These are phyloP conservation scores for Kingdonia uniflora DNA, from an alignment of 164 flowering plant species.

Conservation along the genomic window DNA sequence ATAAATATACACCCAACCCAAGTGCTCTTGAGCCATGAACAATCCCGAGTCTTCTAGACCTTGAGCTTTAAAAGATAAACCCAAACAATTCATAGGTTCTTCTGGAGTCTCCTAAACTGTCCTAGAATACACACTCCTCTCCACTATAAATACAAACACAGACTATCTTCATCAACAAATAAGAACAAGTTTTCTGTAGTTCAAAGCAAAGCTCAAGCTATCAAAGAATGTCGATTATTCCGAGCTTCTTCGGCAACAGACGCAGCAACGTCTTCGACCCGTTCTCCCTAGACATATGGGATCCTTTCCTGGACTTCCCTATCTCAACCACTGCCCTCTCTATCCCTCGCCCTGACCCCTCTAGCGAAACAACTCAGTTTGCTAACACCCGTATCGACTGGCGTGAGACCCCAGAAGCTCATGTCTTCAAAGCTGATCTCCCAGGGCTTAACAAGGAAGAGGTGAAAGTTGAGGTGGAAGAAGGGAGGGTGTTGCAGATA, in stretches of 20 bases:
- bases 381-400: conserved; percentile 6
- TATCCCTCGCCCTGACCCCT: not conserved
- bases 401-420: conserved; percentile 7
- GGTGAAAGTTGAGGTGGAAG: conserved; percentile 10
- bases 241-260: conserved; percentile 4
- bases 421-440: conserved; percentile 7
- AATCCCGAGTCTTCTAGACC: no score
- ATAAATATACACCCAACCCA: no score
- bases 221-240: conserved; percentile 12
- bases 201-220: no score
- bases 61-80: no score
- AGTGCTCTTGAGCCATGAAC: no score
- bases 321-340: not conserved
- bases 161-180: no score
- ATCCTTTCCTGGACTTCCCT: conserved; percentile 7
- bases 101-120: no score
- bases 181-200: no score
- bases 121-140: no score
- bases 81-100: no score
- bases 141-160: no score
- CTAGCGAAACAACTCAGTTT: not conserved
- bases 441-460: conserved; percentile 9
- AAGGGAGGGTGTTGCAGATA: conserved; percentile 7
- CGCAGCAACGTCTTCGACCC: conserved; percentile 4
- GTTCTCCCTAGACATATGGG: conserved; percentile 8